A percentile compares a stretch with the other conserved stretches of the same genome.
Evolutionary conservation across 2,329 filamentous ascomycete genomes (phyloP).

Genomic region (Tetracladium maxilliforme): DNA sequence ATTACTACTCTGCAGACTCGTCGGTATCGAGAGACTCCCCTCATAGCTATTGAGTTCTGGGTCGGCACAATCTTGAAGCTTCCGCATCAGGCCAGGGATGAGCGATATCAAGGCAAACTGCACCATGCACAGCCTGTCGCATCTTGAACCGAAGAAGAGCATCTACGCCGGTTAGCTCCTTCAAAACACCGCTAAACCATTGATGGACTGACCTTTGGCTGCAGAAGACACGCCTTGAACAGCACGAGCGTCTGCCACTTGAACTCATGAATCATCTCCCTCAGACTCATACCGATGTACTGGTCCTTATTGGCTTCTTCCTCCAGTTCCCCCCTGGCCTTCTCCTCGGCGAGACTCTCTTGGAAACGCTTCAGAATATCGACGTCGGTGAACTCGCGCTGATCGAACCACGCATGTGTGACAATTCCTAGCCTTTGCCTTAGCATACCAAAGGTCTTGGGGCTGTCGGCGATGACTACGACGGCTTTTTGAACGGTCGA

Average conservation of each 20-base stretch:
- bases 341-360: conserved; percentile 65
- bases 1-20: conserved; percentile 82
- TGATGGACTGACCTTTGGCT: conserved; percentile 60
- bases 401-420: conserved; percentile 91
- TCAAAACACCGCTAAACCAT: neutral
- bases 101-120: conserved; percentile 94
- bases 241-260: conserved; percentile 88
- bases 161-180: conserved; percentile 40
- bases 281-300: conserved; percentile 75
- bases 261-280: conserved; percentile 88
- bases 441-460: conserved; percentile 79
- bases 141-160: conserved; percentile 96
- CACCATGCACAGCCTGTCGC: conserved; percentile 93
- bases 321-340: conserved; percentile 36
- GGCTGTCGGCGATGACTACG: conserved; percentile 84
- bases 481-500: conserved; percentile 97
- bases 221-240: conserved; percentile 83
- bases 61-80: conserved; percentile 88
- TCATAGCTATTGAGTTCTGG: conserved; percentile 82
- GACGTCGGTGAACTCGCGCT: conserved; percentile 79
- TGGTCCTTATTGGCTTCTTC: conserved; percentile 68
- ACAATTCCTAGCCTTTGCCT: conserved; percentile 82
- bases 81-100: conserved; percentile 82
- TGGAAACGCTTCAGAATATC: conserved; percentile 87
- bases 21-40: conserved; percentile 58